These are phyloP conservation scores for Arthrinium puccinioides DNA, from an alignment of 2,329 filamentous ascomycete species.

Conservation along the genomic window DNA sequence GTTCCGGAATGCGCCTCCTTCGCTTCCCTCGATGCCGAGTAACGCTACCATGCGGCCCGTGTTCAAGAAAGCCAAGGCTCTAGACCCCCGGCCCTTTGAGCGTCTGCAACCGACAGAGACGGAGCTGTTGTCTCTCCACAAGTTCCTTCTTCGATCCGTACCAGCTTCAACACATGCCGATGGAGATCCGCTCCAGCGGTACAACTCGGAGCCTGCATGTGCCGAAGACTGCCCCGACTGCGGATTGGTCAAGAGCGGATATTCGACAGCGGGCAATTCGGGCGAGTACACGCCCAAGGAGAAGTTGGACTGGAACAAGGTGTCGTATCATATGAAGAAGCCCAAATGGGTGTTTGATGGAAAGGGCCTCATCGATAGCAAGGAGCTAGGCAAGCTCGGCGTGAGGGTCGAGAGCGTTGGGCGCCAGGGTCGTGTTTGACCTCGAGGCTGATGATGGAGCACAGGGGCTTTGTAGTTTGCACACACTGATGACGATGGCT, in stretches of 20 bases:
- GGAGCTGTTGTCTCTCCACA: constrained; percentile 40
- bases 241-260: constrained; percentile 30
- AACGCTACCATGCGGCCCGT: constrained; percentile 10
- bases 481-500: no score
- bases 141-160: constrained; percentile 31
- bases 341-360: constrained; percentile 52
- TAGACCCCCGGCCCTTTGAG: constrained; percentile 40
- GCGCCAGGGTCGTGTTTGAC: constrained; percentile 23
- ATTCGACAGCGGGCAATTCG: constrained; percentile 34
- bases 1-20: constrained; percentile 34
- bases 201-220: constrained; percentile 37
- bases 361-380: constrained; percentile 43
- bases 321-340: constrained; percentile 41
- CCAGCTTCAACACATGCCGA: constrained; percentile 11
- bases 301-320: constrained; percentile 43
- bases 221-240: constrained; percentile 43
- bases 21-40: constrained; percentile 6
- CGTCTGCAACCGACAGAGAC: constrained; percentile 29
- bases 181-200: constrained; percentile 38
- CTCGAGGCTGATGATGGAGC: neutral
- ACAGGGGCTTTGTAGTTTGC: no score
- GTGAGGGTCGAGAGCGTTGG: constrained; percentile 47
- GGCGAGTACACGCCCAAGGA: constrained; percentile 39
- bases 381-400: constrained; percentile 40
- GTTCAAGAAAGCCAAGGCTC: constrained; percentile 8